Percentiles rank a stretch among this genome's conserved stretches.
Evolutionary conservation across 1,139 yeast species (phyloP).

Genomic region (Hansenula lynferdii): DNA sequence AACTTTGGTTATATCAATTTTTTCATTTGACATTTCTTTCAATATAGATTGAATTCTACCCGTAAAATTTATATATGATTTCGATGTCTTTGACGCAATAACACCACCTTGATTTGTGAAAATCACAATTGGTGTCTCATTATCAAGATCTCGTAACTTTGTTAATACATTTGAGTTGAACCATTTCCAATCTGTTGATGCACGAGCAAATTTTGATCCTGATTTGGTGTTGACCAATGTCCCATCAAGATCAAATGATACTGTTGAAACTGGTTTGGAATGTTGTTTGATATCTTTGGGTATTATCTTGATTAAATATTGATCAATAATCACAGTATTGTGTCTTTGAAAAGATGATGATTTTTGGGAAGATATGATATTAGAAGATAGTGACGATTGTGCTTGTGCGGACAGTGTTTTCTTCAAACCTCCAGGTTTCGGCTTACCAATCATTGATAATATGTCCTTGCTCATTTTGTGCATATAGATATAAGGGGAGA

Average conservation of each 20-base stretch:
- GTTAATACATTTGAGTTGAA: slow-evolving; percentile 31
- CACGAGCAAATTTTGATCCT: slow-evolving; percentile 49
- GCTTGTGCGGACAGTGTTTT: background rate
- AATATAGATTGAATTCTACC: slow-evolving; percentile 39
- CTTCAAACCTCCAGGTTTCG: background rate
- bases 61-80: slow-evolving; percentile 46
- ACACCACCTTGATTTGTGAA: slow-evolving; percentile 75
- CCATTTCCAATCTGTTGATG: slow-evolving; percentile 70
- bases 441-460: slow-evolving; percentile 4
- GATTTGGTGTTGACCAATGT: slow-evolving; percentile 63
- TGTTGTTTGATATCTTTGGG: slow-evolving; percentile 6
- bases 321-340: slow-evolving; percentile 7
- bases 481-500: no score
- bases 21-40: slow-evolving; percentile 17
- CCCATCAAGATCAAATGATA: slow-evolving; percentile 71
- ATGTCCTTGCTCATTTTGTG: slow-evolving; percentile 16
- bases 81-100: slow-evolving; percentile 36
- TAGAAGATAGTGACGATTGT: background rate
- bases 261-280: background rate
- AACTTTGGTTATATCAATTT: slow-evolving; percentile 28
- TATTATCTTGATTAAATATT: slow-evolving; percentile 15
- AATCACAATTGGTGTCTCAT: slow-evolving; percentile 44
- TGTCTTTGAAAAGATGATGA: background rate
- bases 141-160: slow-evolving; percentile 24
- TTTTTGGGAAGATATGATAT: background rate